phyloP scores from a whole-genome alignment of 345 rosid species.

The Microthlaspi erraticum region DNA sequence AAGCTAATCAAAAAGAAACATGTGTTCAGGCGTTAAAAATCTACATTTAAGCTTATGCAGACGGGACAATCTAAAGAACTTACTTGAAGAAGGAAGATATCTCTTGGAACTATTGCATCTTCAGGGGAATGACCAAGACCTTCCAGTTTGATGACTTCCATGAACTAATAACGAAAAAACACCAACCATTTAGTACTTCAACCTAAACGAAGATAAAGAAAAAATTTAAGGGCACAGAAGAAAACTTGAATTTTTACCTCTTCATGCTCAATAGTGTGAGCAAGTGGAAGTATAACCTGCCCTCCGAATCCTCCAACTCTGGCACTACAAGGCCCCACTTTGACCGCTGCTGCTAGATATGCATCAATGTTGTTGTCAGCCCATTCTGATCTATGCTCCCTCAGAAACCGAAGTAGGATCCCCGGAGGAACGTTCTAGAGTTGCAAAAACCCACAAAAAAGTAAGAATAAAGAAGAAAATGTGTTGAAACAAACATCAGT shows the following conservation, averaged over 20 bases:
- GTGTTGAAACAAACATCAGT: constrained; percentile 24
- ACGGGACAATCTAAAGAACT: constrained; percentile 34
- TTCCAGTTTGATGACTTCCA: constrained; percentile 96
- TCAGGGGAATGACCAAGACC: constrained; percentile 89
- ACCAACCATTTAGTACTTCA: constrained; percentile 12
- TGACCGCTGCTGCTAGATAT: constrained; percentile 91
- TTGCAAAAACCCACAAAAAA: background rate
- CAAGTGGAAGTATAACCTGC: constrained; percentile 94
- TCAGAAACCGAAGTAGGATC: constrained; percentile 88
- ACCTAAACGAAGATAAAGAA: background rate
- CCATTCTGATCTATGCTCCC: constrained; percentile 99
- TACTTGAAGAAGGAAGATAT: constrained; percentile 92
- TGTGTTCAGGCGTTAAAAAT: background rate
- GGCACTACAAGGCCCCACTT: constrained; percentile 90
- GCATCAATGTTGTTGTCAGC: constrained; percentile 97
- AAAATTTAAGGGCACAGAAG: background rate
- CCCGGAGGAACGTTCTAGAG: constrained; percentile 97
- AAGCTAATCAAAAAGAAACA: constrained; percentile 53
- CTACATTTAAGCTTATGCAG: background rate
- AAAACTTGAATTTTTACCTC: constrained; percentile 64
- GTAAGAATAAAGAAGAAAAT: background rate
- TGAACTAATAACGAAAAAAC: constrained; percentile 53
- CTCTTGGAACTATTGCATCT: constrained; percentile 89
- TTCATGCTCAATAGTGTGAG: constrained; percentile 95
- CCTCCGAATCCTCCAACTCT: constrained; percentile 88